Base-by-base conservation (phyloP, 495 filamentous ascomycete species). In the Trichoderma gamsii region DNA sequence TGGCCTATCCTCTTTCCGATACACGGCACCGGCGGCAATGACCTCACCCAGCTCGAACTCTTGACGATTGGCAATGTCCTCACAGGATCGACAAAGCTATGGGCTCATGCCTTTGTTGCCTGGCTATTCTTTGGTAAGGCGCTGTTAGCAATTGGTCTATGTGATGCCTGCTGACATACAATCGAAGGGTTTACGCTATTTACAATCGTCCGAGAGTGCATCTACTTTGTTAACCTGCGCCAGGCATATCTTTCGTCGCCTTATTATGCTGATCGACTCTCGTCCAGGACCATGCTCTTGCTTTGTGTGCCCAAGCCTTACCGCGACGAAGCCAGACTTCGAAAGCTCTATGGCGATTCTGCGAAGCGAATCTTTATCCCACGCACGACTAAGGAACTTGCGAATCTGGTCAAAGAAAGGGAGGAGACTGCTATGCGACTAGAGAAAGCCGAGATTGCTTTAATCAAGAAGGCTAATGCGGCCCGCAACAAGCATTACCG, bases 1-100 rank as follows among this genome's bases (percentile, higher is more conserved):
- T 95, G 87, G 83, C 91, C 92, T 6, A 81, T 96, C 61, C 77
- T 96, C 49, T 87, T 94, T 71, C 90, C 92, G 0, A 76, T 96
- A 72, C 90, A 96, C 76, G 87, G 83, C 16, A 92, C 90, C 3
- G 90, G 89, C 4, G 85, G 85, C 29, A 84, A 79, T 16, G 80
- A 79, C 0, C 83, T 86, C n/a, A 77, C 72, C 0, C 79, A 90
- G 71, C 82, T 92, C 12, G 88, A 90, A 64, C 75, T 74, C 12
- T 73, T 92, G 51, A 88, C 86, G 38, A 89, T 91, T 67, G 88
- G 89, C 59, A 91, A 92, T 73, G 78, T 91, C 56, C 16, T 29
- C 56, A 76, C 72, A 18, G 72, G 84, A 27, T 76, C 78, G 5
- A 79, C 70, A 7, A 77, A 79, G 63, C 85, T 87, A 64, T 91